Base-by-base conservation (phyloP, 2,329 filamentous ascomycete genomes). In the Arthrobotrys megalospora region DNA sequence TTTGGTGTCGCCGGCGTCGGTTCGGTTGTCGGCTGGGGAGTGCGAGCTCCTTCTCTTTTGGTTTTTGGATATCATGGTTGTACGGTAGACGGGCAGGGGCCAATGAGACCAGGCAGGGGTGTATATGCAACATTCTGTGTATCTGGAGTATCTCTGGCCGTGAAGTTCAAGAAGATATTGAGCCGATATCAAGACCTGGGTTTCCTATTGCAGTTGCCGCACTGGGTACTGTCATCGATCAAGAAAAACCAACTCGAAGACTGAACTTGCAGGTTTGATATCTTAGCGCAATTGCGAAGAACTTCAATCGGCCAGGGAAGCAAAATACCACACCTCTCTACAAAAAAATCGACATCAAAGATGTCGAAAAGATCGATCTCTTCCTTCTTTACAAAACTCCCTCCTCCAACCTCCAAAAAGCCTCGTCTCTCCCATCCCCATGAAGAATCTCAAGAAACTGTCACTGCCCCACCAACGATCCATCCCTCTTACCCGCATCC, bases 281-380 rank as follows among this genome's bases (percentile, higher is more conserved):
- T 28, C 24, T 28, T 28, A 28, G 24, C 24, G 5, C 24, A 28
- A 5, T 28, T 5, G 5, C 24, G 24, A 28, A 28, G 24, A 28
- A 28, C 2, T 28, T 28, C 24, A 28, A 28, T 28, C 24, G 24
- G 5, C 24, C 2, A 38, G 36, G 36, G 12, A 8, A 12, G 6
- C 36, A 38, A 38, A 10, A 38, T 38, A 10, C 36, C 8, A 38
- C 36, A 38, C 36, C 2, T 38, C 36, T 38, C 8, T 38, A 2
- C 41, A n/a, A 24, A 36, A n/a, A 24, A 36, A 16, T 21, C 2
- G 5, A 34, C n/a, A 5, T 21, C 24, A 7, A 45, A 36, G 6
- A 76, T 76, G 72, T 76, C 72, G 0, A 76, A 76, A 70, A 34
- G 72, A 21, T 52, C 72, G n/a, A 76, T 76, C 3, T 48, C 72